phyloP scores from a whole-genome alignment of 2,329 filamentous ascomycete genomes.

The Penicillium sp. region DNA sequence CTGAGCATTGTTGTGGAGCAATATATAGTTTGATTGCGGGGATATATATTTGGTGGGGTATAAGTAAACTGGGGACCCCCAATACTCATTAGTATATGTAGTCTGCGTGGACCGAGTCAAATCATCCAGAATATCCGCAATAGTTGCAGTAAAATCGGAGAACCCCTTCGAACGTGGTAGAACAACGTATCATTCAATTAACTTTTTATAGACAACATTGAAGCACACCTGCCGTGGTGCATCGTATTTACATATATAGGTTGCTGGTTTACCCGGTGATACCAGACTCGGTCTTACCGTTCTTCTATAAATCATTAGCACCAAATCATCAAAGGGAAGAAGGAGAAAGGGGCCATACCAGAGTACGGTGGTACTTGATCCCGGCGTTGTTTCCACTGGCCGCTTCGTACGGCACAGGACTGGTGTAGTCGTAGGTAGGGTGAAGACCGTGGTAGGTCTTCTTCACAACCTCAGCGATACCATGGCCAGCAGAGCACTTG shows the following conservation, averaged over 20 bases:
- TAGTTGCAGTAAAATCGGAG: neutral
- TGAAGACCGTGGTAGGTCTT: constrained; percentile 30
- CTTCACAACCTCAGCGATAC: constrained; percentile 37
- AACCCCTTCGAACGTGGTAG: neutral
- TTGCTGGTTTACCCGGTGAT: constrained; percentile 11
- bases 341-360: constrained; percentile 7
- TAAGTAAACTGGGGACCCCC: neutral
- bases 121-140: neutral
- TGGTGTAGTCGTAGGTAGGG: constrained; percentile 38
- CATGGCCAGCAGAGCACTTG: constrained; percentile 37
- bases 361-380: constrained; percentile 23
- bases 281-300: constrained; percentile 18
- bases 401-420: constrained; percentile 35
- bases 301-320: constrained; percentile 14
- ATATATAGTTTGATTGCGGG: neutral
- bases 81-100: neutral
- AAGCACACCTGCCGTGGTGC: neutral
- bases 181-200: neutral
- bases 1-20: neutral
- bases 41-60: neutral
- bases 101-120: neutral
- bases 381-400: constrained; percentile 28
- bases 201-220: neutral
- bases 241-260: neutral
- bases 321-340: too few species aligned